phyloP scores from a whole-genome alignment of 768 basidiomycete species.

The Suillus americanus region DNA sequence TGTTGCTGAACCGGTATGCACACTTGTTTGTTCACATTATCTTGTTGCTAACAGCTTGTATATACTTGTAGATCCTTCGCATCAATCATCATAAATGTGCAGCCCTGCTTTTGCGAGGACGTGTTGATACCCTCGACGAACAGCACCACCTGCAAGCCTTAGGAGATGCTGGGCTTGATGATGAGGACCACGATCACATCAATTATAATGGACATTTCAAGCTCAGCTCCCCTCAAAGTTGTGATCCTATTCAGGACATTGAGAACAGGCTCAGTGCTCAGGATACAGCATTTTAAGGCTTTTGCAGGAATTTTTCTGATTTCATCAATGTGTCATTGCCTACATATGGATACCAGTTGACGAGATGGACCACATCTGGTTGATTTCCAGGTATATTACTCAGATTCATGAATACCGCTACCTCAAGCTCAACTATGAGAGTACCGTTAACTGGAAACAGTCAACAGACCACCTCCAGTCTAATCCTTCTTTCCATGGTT shows the following conservation, averaged over 20 bases:
- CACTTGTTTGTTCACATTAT: background rate
- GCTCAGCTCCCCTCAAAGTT: background rate
- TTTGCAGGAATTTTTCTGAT: background rate
- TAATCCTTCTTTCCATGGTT: constrained; percentile 29
- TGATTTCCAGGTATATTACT: background rate
- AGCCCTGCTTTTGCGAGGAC: background rate
- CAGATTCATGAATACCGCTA: constrained; percentile 26
- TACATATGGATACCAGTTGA: background rate
- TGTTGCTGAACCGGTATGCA: constrained; percentile 29
- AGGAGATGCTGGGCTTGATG: background rate
- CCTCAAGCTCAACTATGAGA: constrained; percentile 29
- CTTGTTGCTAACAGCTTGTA: background rate
- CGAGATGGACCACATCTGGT: background rate
- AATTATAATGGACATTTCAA: background rate
- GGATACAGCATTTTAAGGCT: background rate
- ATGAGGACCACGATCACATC: background rate
- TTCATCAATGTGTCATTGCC: background rate
- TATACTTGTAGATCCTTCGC: background rate
- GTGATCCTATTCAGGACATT: background rate
- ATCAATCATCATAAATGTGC: background rate
- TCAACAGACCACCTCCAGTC: constrained; percentile 29
- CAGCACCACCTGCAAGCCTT: constrained; percentile 13
- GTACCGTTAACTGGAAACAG: constrained; percentile 26
- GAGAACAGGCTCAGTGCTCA: background rate
- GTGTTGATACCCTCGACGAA: background rate